Percentiles rank a stretch among this genome's conserved stretches.
Conservation (phyloP, 2,329 filamentous ascomycete species). For the Fusarium veterinarium region DNA sequence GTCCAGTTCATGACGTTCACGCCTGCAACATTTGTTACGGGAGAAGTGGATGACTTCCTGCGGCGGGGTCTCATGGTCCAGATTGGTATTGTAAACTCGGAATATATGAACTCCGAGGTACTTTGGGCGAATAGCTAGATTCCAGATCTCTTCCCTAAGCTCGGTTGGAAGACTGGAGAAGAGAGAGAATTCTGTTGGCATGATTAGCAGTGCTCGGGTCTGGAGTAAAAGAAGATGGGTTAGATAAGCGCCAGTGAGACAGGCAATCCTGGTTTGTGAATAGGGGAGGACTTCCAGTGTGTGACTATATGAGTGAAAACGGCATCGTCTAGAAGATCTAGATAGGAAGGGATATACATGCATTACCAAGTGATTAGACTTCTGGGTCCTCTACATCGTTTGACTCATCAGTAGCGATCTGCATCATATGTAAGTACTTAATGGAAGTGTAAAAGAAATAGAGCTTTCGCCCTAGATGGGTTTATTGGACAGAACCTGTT, state of each 20-base stretch:
- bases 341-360: not conserved
- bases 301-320: not conserved
- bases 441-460: not conserved
- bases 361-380: not conserved
- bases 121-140: not conserved
- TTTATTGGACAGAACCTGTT: not conserved
- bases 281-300: not conserved
- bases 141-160: not conserved
- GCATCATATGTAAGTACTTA: not conserved
- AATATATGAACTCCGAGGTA: not conserved
- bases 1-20: too few species aligned
- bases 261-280: not conserved
- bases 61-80: too few species aligned
- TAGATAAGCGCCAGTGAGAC: not conserved
- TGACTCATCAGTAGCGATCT: rapidly evolving
- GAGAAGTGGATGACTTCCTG: too few species aligned
- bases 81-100: not conserved
- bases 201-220: rapidly evolving
- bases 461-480: rapidly evolving
- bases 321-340: not conserved
- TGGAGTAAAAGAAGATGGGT: rapidly evolving
- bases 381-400: not conserved
- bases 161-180: not conserved
- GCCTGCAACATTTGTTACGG: too few species aligned
- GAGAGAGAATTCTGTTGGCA: not conserved